These are phyloP conservation scores for Kluyveromyces wickerhamii DNA, from an alignment of 805 yeast genomes.

Conservation along the genomic window DNA sequence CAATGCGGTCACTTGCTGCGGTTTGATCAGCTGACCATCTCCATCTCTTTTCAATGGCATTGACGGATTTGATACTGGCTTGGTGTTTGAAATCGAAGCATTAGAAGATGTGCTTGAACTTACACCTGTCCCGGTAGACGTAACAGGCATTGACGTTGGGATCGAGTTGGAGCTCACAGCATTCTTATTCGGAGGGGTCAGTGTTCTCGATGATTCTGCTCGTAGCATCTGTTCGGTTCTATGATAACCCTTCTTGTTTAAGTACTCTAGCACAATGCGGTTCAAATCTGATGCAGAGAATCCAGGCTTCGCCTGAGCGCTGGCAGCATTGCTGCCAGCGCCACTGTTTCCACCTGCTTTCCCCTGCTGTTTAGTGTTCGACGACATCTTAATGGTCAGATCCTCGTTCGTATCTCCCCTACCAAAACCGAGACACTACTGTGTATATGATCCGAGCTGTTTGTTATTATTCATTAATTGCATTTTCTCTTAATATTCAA, in stretches of 20 bases:
- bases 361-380: slow-evolving; percentile 5
- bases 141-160: slow-evolving; percentile 17
- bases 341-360: slow-evolving; percentile 12
- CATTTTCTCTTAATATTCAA: too few relatives aligned
- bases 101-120: slow-evolving; percentile 22
- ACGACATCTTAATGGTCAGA: slow-evolving; percentile 1
- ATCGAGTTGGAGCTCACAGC: slow-evolving; percentile 36
- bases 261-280: slow-evolving; percentile 84
- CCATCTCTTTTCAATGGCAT: slow-evolving; percentile 25
- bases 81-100: slow-evolving; percentile 21
- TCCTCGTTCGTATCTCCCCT: too few relatives aligned
- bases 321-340: slow-evolving; percentile 13
- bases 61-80: slow-evolving; percentile 29
- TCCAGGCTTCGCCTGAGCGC: slow-evolving; percentile 15
- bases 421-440: too few relatives aligned
- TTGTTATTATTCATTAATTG: too few relatives aligned
- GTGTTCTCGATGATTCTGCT: slow-evolving; percentile 66
- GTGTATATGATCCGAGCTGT: too few relatives aligned
- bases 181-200: slow-evolving; percentile 40
- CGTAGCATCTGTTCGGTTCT: slow-evolving; percentile 91
- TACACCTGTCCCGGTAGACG: neutral
- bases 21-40: slow-evolving; percentile 21
- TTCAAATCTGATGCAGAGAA: slow-evolving; percentile 82
- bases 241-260: slow-evolving; percentile 89
- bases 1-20: slow-evolving; percentile 36